A percentile compares a stretch with the other conserved stretches of the same genome.
These are phyloP conservation scores for Fusarium goolgardi DNA, from an alignment of 2,329 filamentous ascomycete species.

Conservation along the genomic window DNA sequence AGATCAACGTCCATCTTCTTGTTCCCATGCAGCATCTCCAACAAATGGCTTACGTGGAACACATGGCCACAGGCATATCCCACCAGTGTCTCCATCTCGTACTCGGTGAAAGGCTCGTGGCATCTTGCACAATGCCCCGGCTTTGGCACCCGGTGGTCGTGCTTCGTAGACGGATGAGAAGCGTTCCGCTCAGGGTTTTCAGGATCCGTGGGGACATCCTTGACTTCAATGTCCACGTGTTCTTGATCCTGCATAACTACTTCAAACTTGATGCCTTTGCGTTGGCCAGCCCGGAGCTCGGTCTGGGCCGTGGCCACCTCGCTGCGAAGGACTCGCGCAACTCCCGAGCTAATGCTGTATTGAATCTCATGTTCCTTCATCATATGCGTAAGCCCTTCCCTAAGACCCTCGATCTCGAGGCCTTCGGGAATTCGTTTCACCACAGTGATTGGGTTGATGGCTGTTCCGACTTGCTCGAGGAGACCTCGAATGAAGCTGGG, in stretches of 20 bases:
- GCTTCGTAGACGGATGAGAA: constrained; percentile 33
- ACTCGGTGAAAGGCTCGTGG: constrained; percentile 65
- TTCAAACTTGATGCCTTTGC: constrained; percentile 90
- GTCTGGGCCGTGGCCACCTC: constrained; percentile 90
- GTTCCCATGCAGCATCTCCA: constrained; percentile 63
- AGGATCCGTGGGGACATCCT: constrained; percentile 52
- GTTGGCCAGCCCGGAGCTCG: constrained; percentile 80
- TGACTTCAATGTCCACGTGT: constrained; percentile 58
- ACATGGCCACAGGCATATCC: constrained; percentile 87
- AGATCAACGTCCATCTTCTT: constrained; percentile 61
- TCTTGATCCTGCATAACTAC: constrained; percentile 63
- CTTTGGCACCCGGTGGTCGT: constrained; percentile 52
- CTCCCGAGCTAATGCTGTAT: constrained; percentile 89
- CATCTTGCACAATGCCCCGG: constrained; percentile 71
- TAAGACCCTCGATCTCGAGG: constrained; percentile 88
- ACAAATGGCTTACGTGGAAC: constrained; percentile 79
- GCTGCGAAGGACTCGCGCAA: constrained; percentile 84
- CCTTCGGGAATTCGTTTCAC: constrained; percentile 93
- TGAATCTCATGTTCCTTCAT: constrained; percentile 97
- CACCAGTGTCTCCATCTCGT: constrained; percentile 77
- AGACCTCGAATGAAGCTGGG: constrained; percentile 92
- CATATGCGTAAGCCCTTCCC: constrained; percentile 89
- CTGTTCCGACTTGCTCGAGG: constrained; percentile 92
- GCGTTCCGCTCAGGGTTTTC: constrained; percentile 38
- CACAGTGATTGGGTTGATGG: constrained; percentile 91